Evolutionary conservation across 1,284 basidiomycete genomes (phyloP), one percentile per base, ranked within the genome.

Genomic region (Ustilago crameri): DNA sequence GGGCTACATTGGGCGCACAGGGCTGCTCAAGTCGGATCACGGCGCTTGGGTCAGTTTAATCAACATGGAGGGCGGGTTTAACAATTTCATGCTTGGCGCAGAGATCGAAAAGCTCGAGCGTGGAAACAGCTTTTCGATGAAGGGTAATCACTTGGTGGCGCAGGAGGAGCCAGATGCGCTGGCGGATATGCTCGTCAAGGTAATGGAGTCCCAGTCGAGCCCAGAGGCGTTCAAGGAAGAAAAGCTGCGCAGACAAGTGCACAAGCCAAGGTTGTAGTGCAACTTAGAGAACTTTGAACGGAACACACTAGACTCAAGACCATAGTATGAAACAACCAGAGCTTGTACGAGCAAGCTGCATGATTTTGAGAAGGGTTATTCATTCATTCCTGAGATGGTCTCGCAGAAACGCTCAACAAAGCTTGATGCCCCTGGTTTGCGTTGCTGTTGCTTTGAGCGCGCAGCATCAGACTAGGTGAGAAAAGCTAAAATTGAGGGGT

Each of bases 61-160:
- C 38, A 60, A 54, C 34, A 75, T 75, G 73, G 32, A 49, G 23
- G 56, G 58, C 10, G 70, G 71, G 3, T 62, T 61, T 30, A 44
- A 64, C 40, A 74, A 68, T 34, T 17, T 30, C 17, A 30, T 30
- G 4, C 63, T 74, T 2, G 54, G 50, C 0, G 55, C 54, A 8
- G 50, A 76, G 18, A 44, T 78, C 34, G 43, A 68, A 35, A 27
- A 37, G 26, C 48, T 70, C 5, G 51, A 66, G 12, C 64, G 63
- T n/a, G 57, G 62, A 9, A 40, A 59, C 27, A 60, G 62, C 48
- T 48, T 58, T 37, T 52, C 53, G 10, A 48, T 73, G 8, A 41
- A 60, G n/a, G 71, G 66, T 1, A 72, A 74, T 22, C 79, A 81
- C 50, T 56, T 82, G 4, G 54, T 79, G 14, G 74, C 71, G n/a